phyloP scores from a whole-genome alignment of 345 rosid species.

The Corchorus capsularis region DNA sequence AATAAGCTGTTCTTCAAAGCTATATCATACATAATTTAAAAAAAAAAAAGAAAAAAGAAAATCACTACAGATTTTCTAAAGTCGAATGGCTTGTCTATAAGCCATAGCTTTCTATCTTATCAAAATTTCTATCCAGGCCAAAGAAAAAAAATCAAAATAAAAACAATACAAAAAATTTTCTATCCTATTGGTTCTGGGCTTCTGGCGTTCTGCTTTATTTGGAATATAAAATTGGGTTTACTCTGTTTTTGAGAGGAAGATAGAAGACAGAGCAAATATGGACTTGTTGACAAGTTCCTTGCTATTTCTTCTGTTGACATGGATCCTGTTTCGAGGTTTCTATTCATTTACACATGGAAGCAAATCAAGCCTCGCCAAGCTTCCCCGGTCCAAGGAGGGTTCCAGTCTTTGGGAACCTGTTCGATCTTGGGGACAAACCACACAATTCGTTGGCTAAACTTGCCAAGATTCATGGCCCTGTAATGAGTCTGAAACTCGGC shows the following conservation, averaged over 20 bases:
- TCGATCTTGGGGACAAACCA: conserved; percentile 37
- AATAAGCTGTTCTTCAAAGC: no score
- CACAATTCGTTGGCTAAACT: conserved; percentile 38
- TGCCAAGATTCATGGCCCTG: conserved; percentile 39
- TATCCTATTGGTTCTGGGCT: no score
- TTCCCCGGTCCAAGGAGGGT: conserved; percentile 42
- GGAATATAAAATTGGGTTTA: neutral
- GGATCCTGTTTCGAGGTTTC: neutral
- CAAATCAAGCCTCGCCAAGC: neutral
- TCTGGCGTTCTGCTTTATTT: no score
- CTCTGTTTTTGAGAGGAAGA: neutral
- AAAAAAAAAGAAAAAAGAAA: no score
- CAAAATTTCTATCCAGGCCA: no score
- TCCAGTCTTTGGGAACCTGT: conserved; percentile 47
- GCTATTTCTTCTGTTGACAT: neutral
- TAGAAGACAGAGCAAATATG: conserved; percentile 7
- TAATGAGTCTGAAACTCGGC: conserved; percentile 48
- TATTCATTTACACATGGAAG: neutral
- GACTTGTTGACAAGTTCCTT: neutral
- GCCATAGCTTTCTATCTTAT: no score
- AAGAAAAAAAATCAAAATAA: no score
- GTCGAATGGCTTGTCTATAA: no score
- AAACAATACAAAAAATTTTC: no score
- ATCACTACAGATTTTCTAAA: no score
- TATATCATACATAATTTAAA: no score